Evolutionary conservation across 257 asterid genomes (phyloP).

Genomic region (Parsonsia alboflavescens): DNA sequence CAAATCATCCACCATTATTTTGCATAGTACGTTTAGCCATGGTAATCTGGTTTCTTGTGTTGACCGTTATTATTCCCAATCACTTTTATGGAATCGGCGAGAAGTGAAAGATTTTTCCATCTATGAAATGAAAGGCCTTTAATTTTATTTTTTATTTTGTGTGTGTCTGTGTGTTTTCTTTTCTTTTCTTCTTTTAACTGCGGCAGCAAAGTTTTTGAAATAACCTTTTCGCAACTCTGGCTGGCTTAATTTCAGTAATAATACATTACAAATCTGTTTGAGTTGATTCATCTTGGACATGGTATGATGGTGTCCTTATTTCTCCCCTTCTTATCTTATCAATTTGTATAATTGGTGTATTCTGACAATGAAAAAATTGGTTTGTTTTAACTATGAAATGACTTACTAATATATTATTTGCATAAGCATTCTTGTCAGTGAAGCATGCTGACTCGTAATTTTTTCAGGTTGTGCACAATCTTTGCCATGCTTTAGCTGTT

Average conservation of each 20-base stretch:
- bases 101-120: not conserved
- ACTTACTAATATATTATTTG: not conserved
- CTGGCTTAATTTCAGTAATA: not conserved
- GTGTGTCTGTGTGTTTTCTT: too few relatives aligned
- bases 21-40: not conserved
- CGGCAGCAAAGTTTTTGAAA: not conserved
- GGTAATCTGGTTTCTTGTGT: not conserved
- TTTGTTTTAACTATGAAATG: not conserved
- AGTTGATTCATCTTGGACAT: not conserved
- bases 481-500: constrained; percentile 70
- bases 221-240: not conserved
- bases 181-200: not conserved
- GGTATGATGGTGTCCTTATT: not conserved
- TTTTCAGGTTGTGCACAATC: constrained; percentile 63
- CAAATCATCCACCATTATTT: too few relatives aligned
- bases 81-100: not conserved
- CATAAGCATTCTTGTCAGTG: not conserved
- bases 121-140: not conserved
- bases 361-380: not conserved
- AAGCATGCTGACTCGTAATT: not conserved
- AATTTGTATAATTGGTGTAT: not conserved
- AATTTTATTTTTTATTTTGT: not conserved
- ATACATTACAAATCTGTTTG: not conserved
- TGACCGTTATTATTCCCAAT: not conserved
- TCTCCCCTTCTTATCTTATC: not conserved